Evolutionary conservation across 1,139 yeast species (phyloP).

Genomic region (Blastobotrys serpentis): DNA sequence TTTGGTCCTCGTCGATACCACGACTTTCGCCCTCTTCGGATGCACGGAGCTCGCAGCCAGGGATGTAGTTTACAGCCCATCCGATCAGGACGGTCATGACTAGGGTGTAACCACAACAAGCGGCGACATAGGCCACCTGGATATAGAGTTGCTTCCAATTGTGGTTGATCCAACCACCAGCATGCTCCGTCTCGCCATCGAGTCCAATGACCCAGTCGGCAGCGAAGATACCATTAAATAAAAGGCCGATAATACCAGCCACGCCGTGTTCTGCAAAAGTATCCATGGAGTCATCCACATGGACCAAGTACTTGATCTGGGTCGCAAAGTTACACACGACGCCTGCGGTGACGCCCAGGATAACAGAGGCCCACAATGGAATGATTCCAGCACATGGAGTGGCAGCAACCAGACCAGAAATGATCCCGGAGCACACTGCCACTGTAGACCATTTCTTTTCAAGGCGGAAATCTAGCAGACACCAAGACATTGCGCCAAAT

Average conservation of each 20-base stretch:
- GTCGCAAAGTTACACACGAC: slow-evolving; percentile 87
- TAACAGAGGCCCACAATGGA: slow-evolving; percentile 87
- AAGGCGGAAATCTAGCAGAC: slow-evolving; percentile 79
- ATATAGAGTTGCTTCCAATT: slow-evolving; percentile 90
- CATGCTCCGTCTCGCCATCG: slow-evolving; percentile 72
- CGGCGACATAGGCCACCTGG: slow-evolving; percentile 79
- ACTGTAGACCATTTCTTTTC: slow-evolving; percentile 94
- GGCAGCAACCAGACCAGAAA: slow-evolving; percentile 94
- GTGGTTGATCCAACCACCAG: slow-evolving; percentile 90
- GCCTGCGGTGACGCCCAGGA: slow-evolving; percentile 80
- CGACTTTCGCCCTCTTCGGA: slow-evolving; percentile 80
- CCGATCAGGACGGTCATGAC: slow-evolving; percentile 79
- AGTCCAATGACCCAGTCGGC: slow-evolving; percentile 86
- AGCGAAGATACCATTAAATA: slow-evolving; percentile 86
- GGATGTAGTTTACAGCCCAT: slow-evolving; percentile 69
- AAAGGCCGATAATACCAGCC: slow-evolving; percentile 86
- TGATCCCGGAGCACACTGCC: slow-evolving; percentile 91
- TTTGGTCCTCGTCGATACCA: slow-evolving; percentile 95
- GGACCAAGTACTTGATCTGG: slow-evolving; percentile 73
- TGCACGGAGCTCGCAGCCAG: slow-evolving; percentile 78
- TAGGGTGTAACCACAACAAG: slow-evolving; percentile 71
- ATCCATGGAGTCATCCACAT: slow-evolving; percentile 92
- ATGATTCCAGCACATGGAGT: slow-evolving; percentile 92
- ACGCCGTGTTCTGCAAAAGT: slow-evolving; percentile 97
- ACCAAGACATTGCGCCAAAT: slow-evolving; percentile 92